Evolutionary conservation across 768 basidiomycete genomes (phyloP).

Genomic region (Gloeophyllum trabeum): DNA sequence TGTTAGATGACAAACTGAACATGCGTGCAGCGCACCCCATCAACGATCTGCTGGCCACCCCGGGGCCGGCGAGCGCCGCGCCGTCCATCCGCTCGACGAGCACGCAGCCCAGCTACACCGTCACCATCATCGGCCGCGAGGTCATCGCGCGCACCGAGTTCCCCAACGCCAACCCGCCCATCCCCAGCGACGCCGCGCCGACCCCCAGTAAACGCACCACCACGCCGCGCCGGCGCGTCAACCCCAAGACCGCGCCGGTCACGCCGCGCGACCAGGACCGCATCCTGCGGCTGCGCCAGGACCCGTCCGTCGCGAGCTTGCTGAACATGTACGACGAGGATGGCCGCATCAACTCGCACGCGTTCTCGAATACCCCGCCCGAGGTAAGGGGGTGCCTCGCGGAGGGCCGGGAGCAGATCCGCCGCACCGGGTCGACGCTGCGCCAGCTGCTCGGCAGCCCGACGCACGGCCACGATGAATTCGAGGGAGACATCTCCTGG

Average conservation of each 20-base stretch:
- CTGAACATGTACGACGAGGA: slow-evolving; percentile 65
- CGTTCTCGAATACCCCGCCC: slow-evolving; percentile 54
- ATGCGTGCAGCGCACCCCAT: slow-evolving; percentile 40
- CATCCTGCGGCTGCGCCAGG: slow-evolving; percentile 49
- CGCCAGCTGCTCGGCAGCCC: slow-evolving; percentile 61
- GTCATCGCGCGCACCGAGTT: slow-evolving; percentile 54
- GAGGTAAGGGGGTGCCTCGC: slow-evolving; percentile 8
- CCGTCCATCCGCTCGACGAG: slow-evolving; percentile 46
- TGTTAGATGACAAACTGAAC: too few relatives aligned
- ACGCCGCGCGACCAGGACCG: slow-evolving; percentile 38
- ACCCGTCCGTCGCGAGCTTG: slow-evolving; percentile 71
- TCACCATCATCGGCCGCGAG: slow-evolving; percentile 57
- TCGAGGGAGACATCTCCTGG: slow-evolving; percentile 77
- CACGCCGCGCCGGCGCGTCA: slow-evolving; percentile 17
- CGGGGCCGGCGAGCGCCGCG: slow-evolving; percentile 26
- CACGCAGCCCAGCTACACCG: slow-evolving; percentile 46
- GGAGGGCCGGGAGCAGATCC: slow-evolving; percentile 42
- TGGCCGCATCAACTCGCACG: slow-evolving; percentile 46
- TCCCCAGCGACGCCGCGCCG: slow-evolving; percentile 13
- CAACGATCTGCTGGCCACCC: slow-evolving; percentile 38
- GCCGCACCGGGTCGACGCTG: slow-evolving; percentile 60
- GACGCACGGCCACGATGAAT: slow-evolving; percentile 7
- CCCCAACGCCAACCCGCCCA: slow-evolving; percentile 35
- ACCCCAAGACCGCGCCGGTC: slow-evolving; percentile 22
- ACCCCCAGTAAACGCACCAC: slow-evolving; percentile 11